Evolutionary conservation across 2,329 filamentous ascomycete genomes (phyloP).

Genomic region (Diplodia scrobiculata): DNA sequence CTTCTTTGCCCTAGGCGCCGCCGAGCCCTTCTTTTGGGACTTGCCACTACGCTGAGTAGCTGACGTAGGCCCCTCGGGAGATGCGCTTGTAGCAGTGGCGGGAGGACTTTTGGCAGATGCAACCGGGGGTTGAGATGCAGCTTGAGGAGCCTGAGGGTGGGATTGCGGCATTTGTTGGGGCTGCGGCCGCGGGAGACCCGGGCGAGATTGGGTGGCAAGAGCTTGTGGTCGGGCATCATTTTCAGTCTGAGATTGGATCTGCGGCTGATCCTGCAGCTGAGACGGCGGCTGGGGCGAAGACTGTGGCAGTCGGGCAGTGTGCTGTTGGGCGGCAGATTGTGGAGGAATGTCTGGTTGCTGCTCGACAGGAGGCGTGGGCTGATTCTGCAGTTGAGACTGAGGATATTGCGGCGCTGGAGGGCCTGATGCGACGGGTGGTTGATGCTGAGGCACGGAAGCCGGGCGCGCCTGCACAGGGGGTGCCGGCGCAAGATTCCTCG

Average conservation of each 20-base stretch:
- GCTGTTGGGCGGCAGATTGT: not conserved
- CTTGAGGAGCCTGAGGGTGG: not conserved
- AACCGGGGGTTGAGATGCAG: not conserved
- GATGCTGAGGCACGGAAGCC: not conserved
- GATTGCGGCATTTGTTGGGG: not conserved
- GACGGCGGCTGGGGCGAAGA: not conserved
- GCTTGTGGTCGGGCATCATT: not conserved
- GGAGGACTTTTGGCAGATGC: slow-evolving; percentile 4
- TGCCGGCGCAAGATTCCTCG: slow-evolving; percentile 20
- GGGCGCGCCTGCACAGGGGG: not conserved
- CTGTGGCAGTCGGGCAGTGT: not conserved
- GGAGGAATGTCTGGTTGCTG: not conserved
- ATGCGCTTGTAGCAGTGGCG: not conserved
- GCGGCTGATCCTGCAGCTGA: not conserved
- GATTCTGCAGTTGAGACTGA: not conserved
- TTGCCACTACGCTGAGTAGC: not conserved
- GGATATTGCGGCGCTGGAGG: not conserved
- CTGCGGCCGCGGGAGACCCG: not conserved
- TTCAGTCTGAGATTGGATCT: not conserved
- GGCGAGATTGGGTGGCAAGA: not conserved
- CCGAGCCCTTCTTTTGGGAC: slow-evolving; percentile 30
- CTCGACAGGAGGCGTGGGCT: not conserved
- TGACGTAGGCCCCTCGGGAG: not conserved
- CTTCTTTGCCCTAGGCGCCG: slow-evolving; percentile 36
- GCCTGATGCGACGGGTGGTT: not conserved